phyloP scores from a whole-genome alignment of 1,284 basidiomycete genomes.

The Pascua sp. region DNA sequence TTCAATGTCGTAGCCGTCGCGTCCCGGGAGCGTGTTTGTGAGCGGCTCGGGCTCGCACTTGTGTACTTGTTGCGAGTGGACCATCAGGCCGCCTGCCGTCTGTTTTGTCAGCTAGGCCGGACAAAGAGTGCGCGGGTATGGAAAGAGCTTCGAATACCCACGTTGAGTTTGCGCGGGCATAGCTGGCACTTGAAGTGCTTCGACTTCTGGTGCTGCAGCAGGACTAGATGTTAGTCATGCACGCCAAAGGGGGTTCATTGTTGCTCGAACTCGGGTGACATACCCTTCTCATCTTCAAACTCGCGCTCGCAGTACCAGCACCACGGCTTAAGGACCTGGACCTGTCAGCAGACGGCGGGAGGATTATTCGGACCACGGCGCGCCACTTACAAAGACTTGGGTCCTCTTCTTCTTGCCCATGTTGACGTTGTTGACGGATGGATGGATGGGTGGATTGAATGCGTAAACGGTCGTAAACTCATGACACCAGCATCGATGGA shows the following conservation, averaged over 20 bases:
- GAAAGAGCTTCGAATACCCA: constrained; percentile 14
- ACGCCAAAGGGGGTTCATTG: background rate
- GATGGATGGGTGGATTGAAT: constrained; percentile 1
- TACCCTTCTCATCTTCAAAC: constrained; percentile 95
- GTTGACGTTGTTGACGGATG: constrained; percentile 6
- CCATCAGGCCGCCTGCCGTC: constrained; percentile 92
- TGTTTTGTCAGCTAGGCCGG: constrained; percentile 16
- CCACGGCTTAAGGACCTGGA: constrained; percentile 81
- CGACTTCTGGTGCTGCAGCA: constrained; percentile 98
- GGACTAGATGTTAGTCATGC: constrained; percentile 57
- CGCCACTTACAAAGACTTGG: constrained; percentile 42
- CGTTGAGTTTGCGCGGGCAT: constrained; percentile 88
- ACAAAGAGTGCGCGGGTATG: background rate
- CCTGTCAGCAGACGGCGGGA: constrained; percentile 10
- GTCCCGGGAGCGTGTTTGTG: constrained; percentile 91
- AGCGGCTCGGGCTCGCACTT: constrained; percentile 98
- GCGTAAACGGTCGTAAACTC: too few relatives aligned
- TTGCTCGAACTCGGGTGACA: background rate
- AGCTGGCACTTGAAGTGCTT: constrained; percentile 98
- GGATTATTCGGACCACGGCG: background rate
- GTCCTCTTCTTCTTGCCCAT: constrained; percentile 51
- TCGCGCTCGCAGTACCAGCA: constrained; percentile 99
- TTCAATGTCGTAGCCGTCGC: constrained; percentile 97
- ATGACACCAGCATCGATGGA: background rate
- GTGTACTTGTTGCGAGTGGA: constrained; percentile 97